A percentile compares a stretch with the other conserved stretches of the same genome.
Evolutionary conservation across 164 flowering plant genomes (phyloP).

Genomic region (Echeveria elegans): DNA sequence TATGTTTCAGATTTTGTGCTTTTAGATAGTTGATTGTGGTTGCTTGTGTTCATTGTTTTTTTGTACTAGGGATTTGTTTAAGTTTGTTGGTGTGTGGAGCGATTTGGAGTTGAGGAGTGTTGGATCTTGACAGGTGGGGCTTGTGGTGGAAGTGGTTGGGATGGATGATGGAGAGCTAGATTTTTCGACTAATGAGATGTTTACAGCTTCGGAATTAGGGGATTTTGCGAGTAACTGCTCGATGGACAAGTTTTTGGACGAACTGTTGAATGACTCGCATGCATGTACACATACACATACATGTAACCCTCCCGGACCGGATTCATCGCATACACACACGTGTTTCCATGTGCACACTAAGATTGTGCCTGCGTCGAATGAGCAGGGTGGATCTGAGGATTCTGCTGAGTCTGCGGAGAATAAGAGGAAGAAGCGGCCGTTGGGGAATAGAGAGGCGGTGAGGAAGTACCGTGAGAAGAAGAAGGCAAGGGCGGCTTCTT

Average conservation of each 20-base stretch:
- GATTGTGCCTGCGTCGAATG: slow-evolving; percentile 47
- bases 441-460: slow-evolving; percentile 78
- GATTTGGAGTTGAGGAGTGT: no score
- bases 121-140: no score
- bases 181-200: slow-evolving; percentile 52
- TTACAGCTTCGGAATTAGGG: slow-evolving; percentile 32
- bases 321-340: slow-evolving; percentile 81
- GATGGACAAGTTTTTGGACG: slow-evolving; percentile 65
- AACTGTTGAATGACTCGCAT: slow-evolving; percentile 55
- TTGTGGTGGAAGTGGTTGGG: background rate
- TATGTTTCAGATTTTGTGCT: background rate
- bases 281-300: slow-evolving; percentile 94
- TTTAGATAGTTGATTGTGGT: no score
- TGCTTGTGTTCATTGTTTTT: background rate
- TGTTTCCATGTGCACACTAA: slow-evolving; percentile 94
- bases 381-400: slow-evolving; percentile 55
- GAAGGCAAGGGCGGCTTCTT: slow-evolving; percentile 71
- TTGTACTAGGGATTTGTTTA: background rate
- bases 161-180: slow-evolving; percentile 90
- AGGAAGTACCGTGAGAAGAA: slow-evolving; percentile 91
- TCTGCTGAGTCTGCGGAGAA: slow-evolving; percentile 63
- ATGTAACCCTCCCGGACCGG: slow-evolving; percentile 97
- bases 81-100: no score
- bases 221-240: slow-evolving; percentile 49
- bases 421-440: slow-evolving; percentile 55